Evolutionary conservation across 148 eudicot genomes (phyloP).

Genomic region (Polygonum maritimum): DNA sequence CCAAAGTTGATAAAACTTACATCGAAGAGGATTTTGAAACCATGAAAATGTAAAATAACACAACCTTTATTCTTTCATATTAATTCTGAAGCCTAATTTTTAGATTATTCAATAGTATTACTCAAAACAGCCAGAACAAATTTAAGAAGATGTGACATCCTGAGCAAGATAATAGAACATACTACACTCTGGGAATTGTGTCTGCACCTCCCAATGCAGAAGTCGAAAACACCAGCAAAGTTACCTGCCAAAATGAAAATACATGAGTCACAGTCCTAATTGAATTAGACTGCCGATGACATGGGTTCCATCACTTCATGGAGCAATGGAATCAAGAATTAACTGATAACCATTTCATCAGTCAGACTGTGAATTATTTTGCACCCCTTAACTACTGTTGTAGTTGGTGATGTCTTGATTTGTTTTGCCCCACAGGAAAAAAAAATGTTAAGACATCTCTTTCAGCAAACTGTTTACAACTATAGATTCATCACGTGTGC

Average conservation of each 20-base stretch:
- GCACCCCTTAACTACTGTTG: background rate
- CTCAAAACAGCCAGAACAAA: background rate
- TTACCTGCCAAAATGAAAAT: constrained; percentile 47
- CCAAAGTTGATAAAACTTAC: background rate
- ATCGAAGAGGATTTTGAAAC: background rate
- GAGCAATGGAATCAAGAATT: background rate
- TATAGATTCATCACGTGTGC: background rate
- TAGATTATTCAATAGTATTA: background rate
- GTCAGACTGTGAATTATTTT: background rate
- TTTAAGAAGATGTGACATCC: constrained; percentile 1
- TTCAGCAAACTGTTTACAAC: background rate
- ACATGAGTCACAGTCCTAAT: background rate
- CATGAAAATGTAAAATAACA: background rate
- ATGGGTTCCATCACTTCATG: too few species aligned
- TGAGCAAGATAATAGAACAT: constrained; percentile 16
- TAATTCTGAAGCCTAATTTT: background rate
- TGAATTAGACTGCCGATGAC: background rate
- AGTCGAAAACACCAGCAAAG: constrained; percentile 72
- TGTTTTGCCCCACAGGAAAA: background rate
- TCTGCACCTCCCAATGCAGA: constrained; percentile 93
- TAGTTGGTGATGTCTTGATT: background rate
- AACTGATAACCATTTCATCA: background rate
- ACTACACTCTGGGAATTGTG: constrained; percentile 98
- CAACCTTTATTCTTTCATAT: background rate
- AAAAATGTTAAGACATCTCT: background rate